Base-by-base conservation (phyloP, 2,329 filamentous ascomycete genomes). In the Nannizziopsis barbatae region DNA sequence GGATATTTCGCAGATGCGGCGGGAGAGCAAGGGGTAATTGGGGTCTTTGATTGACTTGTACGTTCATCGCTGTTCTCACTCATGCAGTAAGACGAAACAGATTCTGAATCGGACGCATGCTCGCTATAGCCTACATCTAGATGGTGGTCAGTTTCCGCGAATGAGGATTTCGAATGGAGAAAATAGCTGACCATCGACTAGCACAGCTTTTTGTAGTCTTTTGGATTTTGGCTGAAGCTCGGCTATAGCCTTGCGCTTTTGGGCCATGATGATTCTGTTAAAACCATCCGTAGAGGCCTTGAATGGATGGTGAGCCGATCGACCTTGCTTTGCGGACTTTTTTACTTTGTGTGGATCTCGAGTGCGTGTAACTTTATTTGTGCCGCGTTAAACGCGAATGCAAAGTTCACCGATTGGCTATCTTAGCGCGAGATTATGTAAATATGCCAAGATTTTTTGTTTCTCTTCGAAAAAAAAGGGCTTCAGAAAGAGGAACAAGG, bases 11-110 rank as follows among this genome's bases (percentile, higher is more conserved):
- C 62, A 18, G 67, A 67, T 11, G 50, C 50, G 11, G 52, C 47
- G 10, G 76, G 73, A 2, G 74, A 76, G 48, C 70, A 62, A 6
- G 74, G 72, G 2, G 74, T 77, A 15, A 68, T 57, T 7, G 75
- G 73, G 1, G 74, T 76, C 36, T 71, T 65, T n/a, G 65, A 59
- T 39, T 63, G 56, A 37, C 59, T 50, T 5, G 54, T 51, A 40
- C 52, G 42, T 15, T 52, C 60, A 39, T 64, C 58, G 30, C 62
- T 64, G 1, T 54, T 52, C 36, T 63, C 58, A 30, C 62, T 65
- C 1, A 55, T 50, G 32, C 60, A 61, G 18, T 60, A 60, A 9
- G 59, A 59, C 3, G 54, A 60, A 37, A 54, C 56, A 20, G 64
- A 62, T 17, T 63, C 60, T 5, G 55, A 57, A 50, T 69, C 65